These are phyloP conservation scores for Inga laurina DNA, from an alignment of 306 rosid species.

Conservation along the genomic window DNA sequence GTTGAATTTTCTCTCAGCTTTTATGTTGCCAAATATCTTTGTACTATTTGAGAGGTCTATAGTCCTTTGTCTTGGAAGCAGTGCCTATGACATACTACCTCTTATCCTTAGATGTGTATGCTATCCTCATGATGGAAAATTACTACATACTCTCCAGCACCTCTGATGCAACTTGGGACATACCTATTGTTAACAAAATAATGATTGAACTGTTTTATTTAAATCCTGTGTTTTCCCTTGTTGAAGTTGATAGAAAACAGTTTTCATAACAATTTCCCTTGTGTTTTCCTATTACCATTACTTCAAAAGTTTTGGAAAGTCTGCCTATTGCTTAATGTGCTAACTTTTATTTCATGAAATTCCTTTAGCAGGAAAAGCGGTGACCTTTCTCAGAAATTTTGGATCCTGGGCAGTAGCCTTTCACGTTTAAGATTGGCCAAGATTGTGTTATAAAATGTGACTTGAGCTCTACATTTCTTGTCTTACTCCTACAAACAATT, in stretches of 20 bases:
- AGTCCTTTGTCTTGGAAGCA: neutral
- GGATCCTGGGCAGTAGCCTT: conserved; percentile 88
- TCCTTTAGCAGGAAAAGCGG: conserved; percentile 68
- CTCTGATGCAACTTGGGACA: neutral
- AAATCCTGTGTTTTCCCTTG: neutral
- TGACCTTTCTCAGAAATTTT: conserved; percentile 81
- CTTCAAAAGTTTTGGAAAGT: neutral
- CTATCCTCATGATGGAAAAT: neutral
- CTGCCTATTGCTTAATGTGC: neutral
- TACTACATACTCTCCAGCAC: neutral
- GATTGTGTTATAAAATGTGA: conserved; percentile 87
- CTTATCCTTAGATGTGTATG: neutral
- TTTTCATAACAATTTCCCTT: neutral
- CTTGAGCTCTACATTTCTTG: neutral
- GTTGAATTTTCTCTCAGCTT: neutral
- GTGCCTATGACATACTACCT: neutral
- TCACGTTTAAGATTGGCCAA: conserved; percentile 78
- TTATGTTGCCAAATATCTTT: neutral
- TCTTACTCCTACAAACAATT: neutral
- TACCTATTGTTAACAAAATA: neutral
- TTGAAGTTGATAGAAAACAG: neutral
- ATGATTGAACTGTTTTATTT: neutral
- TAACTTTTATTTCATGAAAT: neutral
- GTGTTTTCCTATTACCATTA: neutral
- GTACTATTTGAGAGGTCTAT: neutral